Base-by-base conservation (phyloP, 164 flowering plant genomes). In the Piper longum region DNA sequence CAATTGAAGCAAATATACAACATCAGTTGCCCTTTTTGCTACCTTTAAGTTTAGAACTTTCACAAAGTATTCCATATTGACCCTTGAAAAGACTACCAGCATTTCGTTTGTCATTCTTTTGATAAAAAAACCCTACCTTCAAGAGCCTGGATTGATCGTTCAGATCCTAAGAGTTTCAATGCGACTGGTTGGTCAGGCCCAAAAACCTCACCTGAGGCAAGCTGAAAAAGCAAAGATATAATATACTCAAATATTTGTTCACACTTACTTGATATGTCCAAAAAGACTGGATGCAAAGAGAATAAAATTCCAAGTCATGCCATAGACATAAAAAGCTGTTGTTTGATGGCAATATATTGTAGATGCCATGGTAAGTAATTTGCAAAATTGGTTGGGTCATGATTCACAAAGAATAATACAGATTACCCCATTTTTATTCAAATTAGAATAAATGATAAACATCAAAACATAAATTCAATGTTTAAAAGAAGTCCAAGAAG, bases 141-240 rank as follows among this genome's bases (percentile, higher is more conserved):
- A 63, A 91, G 92, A 63, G 96, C 98, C 76, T 83, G 80, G 17
- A 87, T 60, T 18, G 98, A 91, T 70, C 85, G 78, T 72, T 85
- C 89, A 36, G 98, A 91, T 45, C 98, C 98, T 73, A 91, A 63
- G 42, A 91, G 76, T 69, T 85, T 89, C 79, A 91, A 76, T 7
- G 96, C 88, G 70, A 89, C 71, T 52, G 98, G 98, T 74, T 91
- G 98, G 74, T 91, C 83, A 43, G 75, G 85, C 16, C 98, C 98
- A 73, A 89, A 89, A 57, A 87, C 96, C 69, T 87, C 88, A 65
- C 98, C 98, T 66, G 98, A 84, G 64, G 98, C 98, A 72, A 93
- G 84, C 98, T 93, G 82, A 54, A 43, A 67, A 17, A 64, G 59
- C 1, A 61, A 26, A 67, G 43, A 62, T 56, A 67, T 59, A 61